Evolutionary conservation across 305 asterid genomes (phyloP), one percentile per base, ranked within the genome.

Genomic region (Caryopteris hybrid): DNA sequence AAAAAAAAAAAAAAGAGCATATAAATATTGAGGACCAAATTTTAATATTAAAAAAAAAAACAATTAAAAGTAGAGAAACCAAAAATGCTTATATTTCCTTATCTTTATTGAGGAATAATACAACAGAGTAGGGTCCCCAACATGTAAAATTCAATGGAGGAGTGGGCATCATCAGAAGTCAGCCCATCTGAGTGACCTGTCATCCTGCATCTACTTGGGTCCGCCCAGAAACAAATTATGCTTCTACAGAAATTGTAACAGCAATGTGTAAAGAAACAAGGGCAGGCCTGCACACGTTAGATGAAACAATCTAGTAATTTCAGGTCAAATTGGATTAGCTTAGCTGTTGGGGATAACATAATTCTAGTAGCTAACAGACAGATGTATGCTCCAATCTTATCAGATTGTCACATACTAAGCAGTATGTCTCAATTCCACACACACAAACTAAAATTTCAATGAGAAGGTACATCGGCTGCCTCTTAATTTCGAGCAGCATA

Each of bases 131-230:
- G n/a, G n/a, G n/a, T n/a, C n/a, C n/a, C n/a, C 46, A 48, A 4
- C 52, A 34, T 34, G 57, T 69, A 33, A 16, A 69, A 54, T 34
- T 27, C 16, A 17, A 33, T 12, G 8, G 12, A 53, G 27, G 21
- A 54, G 11, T 14, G 41, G 7, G 57, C 14, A 50, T 39, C 52
- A 22, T 38, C 10, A 2, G 7, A 54, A 38, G 20, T 16, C 38
- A 8, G 16, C 13, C n/a, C n/a, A n/a, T n/a, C n/a, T n/a, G n/a
- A n/a, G n/a, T 41, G 39, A 63, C 18, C 67, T 31, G 76, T 70
- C 71, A 60, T 54, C 62, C 62, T 48, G 61, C 50, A 27, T 51
- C 1, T n/a, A 57, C 53, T 60, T 69, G 36, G 18, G 21, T 12
- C 50, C 13, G 17, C 61, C 43, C 39, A 62, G 43, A 64, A 17